Evolutionary conservation across 148 eudicot species (phyloP).

Genomic region (Silene latifolia): DNA sequence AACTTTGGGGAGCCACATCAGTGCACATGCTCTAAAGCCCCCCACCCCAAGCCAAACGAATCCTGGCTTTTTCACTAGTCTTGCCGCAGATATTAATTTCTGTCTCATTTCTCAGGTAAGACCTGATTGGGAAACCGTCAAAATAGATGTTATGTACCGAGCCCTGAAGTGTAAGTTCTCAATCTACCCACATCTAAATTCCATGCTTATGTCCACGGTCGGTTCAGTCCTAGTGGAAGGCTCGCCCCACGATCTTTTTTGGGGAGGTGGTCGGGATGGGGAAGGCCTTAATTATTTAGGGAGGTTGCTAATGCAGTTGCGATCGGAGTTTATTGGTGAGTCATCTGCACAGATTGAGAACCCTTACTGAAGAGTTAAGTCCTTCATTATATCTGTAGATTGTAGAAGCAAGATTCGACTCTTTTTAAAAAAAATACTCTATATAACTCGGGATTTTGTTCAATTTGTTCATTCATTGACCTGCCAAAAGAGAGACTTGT

Average conservation of each 20-base stretch:
- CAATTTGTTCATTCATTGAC: neutral
- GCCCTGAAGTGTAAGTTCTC: conserved; percentile 88
- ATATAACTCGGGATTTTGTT: no score
- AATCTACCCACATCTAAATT: conserved; percentile 68
- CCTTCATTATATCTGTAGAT: neutral
- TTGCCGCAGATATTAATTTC: neutral
- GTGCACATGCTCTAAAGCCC: no score
- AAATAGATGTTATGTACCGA: conserved; percentile 72
- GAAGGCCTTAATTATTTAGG: conserved; percentile 97
- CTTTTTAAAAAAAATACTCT: no score
- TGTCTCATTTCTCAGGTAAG: conserved; percentile 50
- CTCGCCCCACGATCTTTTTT: conserved; percentile 93
- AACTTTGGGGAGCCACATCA: no score
- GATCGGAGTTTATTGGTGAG: conserved; percentile 78
- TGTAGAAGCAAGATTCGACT: neutral
- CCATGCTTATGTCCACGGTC: conserved; percentile 66
- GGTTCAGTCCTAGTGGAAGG: conserved; percentile 89
- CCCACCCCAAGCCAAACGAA: no score
- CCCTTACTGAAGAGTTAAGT: conserved; percentile 3
- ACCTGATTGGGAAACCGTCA: conserved; percentile 75
- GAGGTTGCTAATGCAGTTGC: conserved; percentile 83
- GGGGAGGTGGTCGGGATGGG: conserved; percentile 99
- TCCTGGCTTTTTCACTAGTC: no score
- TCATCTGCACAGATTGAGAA: conserved; percentile 28
- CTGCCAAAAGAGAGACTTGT: neutral